Base-by-base conservation (phyloP, 108 stramenopile genomes). In the Skeletonema grethae region DNA sequence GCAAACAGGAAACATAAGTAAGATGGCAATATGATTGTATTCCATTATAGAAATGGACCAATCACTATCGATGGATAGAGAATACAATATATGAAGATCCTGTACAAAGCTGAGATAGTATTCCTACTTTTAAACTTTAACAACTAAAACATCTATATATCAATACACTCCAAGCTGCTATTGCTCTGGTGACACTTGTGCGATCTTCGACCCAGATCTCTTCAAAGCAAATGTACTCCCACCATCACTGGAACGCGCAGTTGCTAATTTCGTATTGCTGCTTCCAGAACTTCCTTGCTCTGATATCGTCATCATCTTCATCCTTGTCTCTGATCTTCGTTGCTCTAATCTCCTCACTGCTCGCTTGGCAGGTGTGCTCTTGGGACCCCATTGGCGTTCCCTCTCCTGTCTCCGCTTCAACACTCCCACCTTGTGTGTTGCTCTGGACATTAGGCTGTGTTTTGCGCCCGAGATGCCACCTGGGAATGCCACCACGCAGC, bases 1-100 rank as follows among this genome's bases (percentile, higher is more conserved):
- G 28, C 75, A 85, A 61, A n/a, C n/a, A n/a, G n/a, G n/a, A n/a
- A n/a, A n/a, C n/a, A n/a, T n/a, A n/a, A n/a, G n/a, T n/a, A n/a
- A n/a, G 87, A 89, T 83, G 87, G 84, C 12, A 72, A 75, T 74
- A 66, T 87, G 25, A 66, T 69, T 57, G 70, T 87, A 10, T 92
- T 92, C 10, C 50, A 8, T 24, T 53, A 53, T 1, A 22, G n/a
- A 43, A n/a, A n/a, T 38, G 10, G 36, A 38, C 36, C 10, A 38
- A 1, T 34, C 4, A 34, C 7, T 34, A 6, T 34, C n/a, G 32
- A 38, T 11, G 2, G 10, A 8, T 38, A 38, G 1, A 11, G 36
- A 38, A 9, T 28, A 28, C 1, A 28, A 28, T 28, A 38, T 1
- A 11, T 38, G 35, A 8, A 36, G 35, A 36, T 36, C 36, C 2